Base-by-base conservation (phyloP, 805 yeast genomes). In the Lachancea meyersii region DNA sequence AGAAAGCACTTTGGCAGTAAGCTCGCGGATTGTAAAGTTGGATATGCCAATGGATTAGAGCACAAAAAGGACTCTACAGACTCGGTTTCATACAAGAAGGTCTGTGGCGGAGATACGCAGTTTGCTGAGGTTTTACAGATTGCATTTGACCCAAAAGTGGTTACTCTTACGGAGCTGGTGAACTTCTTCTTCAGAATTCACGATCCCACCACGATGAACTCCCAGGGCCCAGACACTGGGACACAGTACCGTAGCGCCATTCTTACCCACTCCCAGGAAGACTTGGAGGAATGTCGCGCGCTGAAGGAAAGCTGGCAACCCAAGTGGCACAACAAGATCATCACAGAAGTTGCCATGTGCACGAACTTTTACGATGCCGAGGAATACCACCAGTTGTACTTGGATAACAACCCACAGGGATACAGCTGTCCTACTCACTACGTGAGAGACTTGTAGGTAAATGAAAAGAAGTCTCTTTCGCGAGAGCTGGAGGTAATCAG, bases 371-470 rank as follows among this genome's bases (percentile, higher is more conserved):
- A 80, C 69, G 96, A 89, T 58, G 97, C 97, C n/a, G 98, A 91
- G 64, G 89, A 80, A 28, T 91, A 89, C 61, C 98, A 91, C 62
- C 97, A 91, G 61, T 57, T 73, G 48, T 91, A 93, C 61, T 70
- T 91, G 54, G 72, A 73, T 44, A 80, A 77, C 55, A 87, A 91
- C 60, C 95, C 96, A 2, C 64, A 68, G 4, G 97, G 97, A 4
- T 87, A 89, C 62, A 86, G 84, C 46, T 91, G 97, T 61, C 91
- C 96, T 17, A 79, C 91, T 3, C 97, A 91, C 58, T 88, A 74
- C 52, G 60, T 86, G 42, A 80, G 97, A 66, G 65, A 69, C 34
- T 41, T 68, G 23, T 68, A 51, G 48, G 73, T 3, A n/a, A n/a
- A n/a, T n/a, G n/a, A n/a, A n/a, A n/a, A n/a, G n/a, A n/a, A n/a